Evolutionary conservation across 331 rosid genomes (phyloP), one percentile per base, ranked within the genome.

Genomic region (Malus hybrid): DNA sequence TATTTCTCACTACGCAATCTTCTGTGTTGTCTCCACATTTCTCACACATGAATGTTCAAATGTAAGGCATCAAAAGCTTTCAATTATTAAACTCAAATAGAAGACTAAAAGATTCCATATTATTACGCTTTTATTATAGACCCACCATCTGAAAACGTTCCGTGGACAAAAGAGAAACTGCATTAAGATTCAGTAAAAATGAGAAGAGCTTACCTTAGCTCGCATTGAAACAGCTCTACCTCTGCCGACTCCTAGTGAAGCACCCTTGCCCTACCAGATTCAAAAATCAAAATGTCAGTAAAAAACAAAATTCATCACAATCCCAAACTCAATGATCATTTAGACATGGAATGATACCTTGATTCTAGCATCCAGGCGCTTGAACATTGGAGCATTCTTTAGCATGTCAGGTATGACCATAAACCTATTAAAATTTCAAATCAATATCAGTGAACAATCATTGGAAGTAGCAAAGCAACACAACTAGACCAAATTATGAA

Each of bases 191-290:
- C 2, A 61, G 24, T 5, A 22, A 24, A 56, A 33, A 44, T 6
- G 16, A 30, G 66, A 71, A 32, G 30, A 64, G 68, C 75, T 65
- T 81, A 92, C 99, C 84, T 92, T 94, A 10, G 96, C 95, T 58
- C 99, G 93, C 99, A 94, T 94, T 39, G 99, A 97, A 75, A 90
- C 97, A 68, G 99, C 97, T 88, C 99, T 88, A 83, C 99, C 99
- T 71, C 99, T 83, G 63, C 97, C 93, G 81, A 94, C 99, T 72
- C 97, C 99, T 63, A 94, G 96, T 34, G 99, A 89, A 10, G 96
- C 93, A 66, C 99, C 99, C 87, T 94, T 94, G 71, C 99, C 99
- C 99, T 94, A 48, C 86, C 87, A 57, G 74, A 84, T 74, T 68
- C 46, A 76, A 30, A 82, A 73, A 52, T 63, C 74, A 82, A 71